A percentile compares a stretch with the other conserved stretches of the same genome.
Conservation (phyloP, 371 early-diverging fungal species). For the Mortierella sp. region DNA sequence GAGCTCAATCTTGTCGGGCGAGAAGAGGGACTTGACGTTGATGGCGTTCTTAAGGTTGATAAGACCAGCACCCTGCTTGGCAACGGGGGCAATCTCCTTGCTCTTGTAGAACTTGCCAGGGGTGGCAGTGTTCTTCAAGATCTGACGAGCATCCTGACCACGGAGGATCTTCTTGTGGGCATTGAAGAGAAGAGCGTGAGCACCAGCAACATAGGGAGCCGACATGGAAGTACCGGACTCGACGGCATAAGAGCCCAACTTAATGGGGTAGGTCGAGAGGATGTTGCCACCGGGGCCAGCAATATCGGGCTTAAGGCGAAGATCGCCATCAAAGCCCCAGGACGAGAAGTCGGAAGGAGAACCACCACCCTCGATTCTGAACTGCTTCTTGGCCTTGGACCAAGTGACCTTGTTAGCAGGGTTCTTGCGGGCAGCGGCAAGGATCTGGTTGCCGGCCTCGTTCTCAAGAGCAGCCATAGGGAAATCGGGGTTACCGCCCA, state of each 20-base stretch:
- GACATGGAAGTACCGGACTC: conserved; percentile 66
- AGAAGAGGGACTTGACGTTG: conserved; percentile 55
- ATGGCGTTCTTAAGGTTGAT: conserved; percentile 72
- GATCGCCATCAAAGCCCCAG: conserved; percentile 77
- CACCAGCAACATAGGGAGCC: conserved; percentile 67
- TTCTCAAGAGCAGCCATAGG: conserved; percentile 56
- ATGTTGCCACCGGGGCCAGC: conserved; percentile 80
- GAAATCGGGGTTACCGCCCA: conserved; percentile 39
- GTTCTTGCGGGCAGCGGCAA: conserved; percentile 27
- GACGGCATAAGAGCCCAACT: conserved; percentile 55
- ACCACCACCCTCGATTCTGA: conserved; percentile 57
- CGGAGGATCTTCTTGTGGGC: conserved; percentile 38
- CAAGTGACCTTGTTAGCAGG: conserved; percentile 12
- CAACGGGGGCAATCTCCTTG: conserved; percentile 58
- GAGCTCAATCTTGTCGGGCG: conserved; percentile 69
- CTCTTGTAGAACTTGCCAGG: conserved; percentile 57
- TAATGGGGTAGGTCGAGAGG: conserved; percentile 71
- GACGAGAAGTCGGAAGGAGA: conserved; percentile 63
- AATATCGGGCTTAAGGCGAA: conserved; percentile 77
- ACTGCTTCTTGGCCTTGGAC: conserved; percentile 13
- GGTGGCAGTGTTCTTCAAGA: conserved; percentile 44
- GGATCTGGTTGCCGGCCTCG: conserved; percentile 50
- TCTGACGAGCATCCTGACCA: conserved; percentile 28
- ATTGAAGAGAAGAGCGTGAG: conserved; percentile 60
- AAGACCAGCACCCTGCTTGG: conserved; percentile 78